Percentiles rank a stretch among this genome's conserved stretches.
These are phyloP conservation scores for Phoma sp. DNA, from an alignment of 2,329 filamentous ascomycete species.

Conservation along the genomic window DNA sequence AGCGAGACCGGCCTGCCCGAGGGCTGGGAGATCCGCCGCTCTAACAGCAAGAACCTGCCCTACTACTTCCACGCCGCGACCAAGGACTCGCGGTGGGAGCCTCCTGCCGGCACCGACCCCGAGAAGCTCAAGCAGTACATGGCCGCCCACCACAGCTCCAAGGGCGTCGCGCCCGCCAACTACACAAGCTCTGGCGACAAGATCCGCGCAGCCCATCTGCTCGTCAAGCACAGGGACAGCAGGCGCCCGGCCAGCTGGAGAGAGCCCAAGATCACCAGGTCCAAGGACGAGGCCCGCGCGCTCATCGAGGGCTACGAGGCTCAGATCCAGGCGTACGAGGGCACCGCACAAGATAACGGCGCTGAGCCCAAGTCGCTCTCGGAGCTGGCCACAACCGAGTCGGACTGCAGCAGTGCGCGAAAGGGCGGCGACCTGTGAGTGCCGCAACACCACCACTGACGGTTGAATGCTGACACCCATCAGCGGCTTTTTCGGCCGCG, in stretches of 20 bases:
- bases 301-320: constrained; percentile 79
- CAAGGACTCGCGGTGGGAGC: constrained; percentile 94
- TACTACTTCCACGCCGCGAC: constrained; percentile 95
- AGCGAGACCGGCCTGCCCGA: constrained; percentile 71
- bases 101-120: constrained; percentile 84
- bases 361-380: constrained; percentile 63
- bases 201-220: constrained; percentile 89
- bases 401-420: constrained; percentile 92
- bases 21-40: constrained; percentile 95
- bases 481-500: constrained; percentile 87
- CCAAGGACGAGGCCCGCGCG: constrained; percentile 82
- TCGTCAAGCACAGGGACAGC: constrained; percentile 92
- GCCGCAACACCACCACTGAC: background rate
- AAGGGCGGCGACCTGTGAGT: constrained; percentile 88
- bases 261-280: constrained; percentile 85
- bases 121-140: constrained; percentile 95
- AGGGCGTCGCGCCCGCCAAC: constrained; percentile 53
- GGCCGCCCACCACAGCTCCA: constrained; percentile 80
- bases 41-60: constrained; percentile 96
- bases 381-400: constrained; percentile 86
- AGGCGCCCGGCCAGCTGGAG: constrained; percentile 92
- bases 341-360: constrained; percentile 48
- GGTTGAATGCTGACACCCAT: constrained; percentile 8
- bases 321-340: constrained; percentile 73
- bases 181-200: constrained; percentile 66